Conservation (phyloP, 1,139 yeast species). For the Yamadazyma epiphylla region DNA sequence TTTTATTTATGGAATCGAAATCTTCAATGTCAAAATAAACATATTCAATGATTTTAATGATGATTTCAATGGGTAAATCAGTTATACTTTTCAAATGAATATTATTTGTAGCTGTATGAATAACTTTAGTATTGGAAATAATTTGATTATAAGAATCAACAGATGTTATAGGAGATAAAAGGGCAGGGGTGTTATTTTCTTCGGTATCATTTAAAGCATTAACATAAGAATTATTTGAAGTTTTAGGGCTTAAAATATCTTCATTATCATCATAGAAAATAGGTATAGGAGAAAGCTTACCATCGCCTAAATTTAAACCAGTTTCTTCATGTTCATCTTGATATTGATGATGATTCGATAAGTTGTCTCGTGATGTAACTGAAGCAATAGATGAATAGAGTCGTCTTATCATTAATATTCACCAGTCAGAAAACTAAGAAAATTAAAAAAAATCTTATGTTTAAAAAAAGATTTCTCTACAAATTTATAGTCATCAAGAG, state of each 20-base stretch:
- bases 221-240: background rate
- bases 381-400: constrained; percentile 2
- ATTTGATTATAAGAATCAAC: constrained; percentile 22
- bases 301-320: background rate
- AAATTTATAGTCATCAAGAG: background rate
- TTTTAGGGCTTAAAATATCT: background rate
- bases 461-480: background rate
- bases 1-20: constrained; percentile 37
- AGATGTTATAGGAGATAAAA: constrained; percentile 35
- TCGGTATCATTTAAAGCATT: background rate
- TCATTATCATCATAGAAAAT: background rate
- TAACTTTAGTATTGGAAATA: background rate
- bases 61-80: constrained; percentile 39
- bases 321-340: background rate
- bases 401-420: constrained; percentile 1
- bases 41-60: constrained; percentile 40
- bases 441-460: background rate
- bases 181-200: constrained; percentile 18
- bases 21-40: constrained; percentile 35
- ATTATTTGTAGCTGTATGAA: constrained; percentile 5
- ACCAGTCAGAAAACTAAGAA: background rate
- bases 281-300: background rate
- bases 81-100: constrained; percentile 6
- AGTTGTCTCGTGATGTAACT: background rate
- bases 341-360: too few species aligned